Evolutionary conservation across 1,139 yeast species (phyloP).

Genomic region (Tardiomyces blankii): DNA sequence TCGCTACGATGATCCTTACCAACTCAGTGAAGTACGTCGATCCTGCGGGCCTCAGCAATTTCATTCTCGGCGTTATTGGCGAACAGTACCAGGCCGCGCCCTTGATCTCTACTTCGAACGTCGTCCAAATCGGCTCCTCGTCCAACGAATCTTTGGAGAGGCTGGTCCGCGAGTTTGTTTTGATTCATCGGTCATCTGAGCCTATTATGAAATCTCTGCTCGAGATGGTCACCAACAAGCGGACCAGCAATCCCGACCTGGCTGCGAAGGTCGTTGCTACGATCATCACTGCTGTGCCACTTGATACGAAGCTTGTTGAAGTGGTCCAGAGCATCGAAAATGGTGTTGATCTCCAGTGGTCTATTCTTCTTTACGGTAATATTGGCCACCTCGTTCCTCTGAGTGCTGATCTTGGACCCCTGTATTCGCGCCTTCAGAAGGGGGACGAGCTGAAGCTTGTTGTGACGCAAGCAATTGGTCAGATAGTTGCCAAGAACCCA

Average conservation of each 20-base stretch:
- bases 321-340: neutral
- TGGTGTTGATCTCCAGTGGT: neutral
- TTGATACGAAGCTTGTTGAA: neutral
- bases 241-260: neutral
- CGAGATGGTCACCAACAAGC: neutral
- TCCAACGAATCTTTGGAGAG: neutral
- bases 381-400: constrained; percentile 29
- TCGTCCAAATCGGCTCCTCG: neutral
- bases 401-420: constrained; percentile 23
- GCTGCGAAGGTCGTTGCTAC: neutral
- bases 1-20: neutral
- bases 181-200: neutral
- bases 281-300: neutral
- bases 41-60: neutral
- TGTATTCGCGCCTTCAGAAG: constrained; percentile 22
- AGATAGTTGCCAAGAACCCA: constrained; percentile 33
- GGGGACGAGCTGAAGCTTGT: constrained; percentile 26
- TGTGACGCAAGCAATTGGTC: constrained; percentile 46
- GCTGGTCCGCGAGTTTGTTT: neutral
- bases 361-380: constrained; percentile 36
- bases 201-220: neutral
- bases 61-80: neutral
- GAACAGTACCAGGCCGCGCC: neutral
- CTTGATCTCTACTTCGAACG: neutral
- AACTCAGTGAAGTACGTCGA: neutral